These are phyloP conservation scores for Xylaria sp. DNA, from an alignment of 2,329 filamentous ascomycete species.

Conservation along the genomic window DNA sequence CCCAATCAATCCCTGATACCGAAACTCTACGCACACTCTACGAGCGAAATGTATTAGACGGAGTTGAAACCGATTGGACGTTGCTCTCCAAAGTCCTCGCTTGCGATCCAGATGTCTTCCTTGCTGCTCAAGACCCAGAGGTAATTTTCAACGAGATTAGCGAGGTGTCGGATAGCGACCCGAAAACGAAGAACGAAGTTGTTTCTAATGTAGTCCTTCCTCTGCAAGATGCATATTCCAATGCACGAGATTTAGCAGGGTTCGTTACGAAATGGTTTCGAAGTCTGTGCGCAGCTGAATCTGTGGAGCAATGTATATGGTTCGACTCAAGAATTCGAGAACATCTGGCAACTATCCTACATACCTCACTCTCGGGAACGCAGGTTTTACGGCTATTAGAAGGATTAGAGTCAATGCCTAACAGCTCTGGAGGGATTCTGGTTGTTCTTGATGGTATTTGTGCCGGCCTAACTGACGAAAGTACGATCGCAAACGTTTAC, in stretches of 20 bases:
- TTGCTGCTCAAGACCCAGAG: constrained; percentile 50
- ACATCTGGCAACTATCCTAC: constrained; percentile 48
- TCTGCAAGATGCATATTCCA: constrained; percentile 55
- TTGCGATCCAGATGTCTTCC: constrained; percentile 59
- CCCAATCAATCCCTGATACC: constrained; percentile 51
- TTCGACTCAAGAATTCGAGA: constrained; percentile 45
- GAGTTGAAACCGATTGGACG: constrained; percentile 52
- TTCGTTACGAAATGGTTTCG: constrained; percentile 55
- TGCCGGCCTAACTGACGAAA: constrained; percentile 51
- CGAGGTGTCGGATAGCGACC: constrained; percentile 39
- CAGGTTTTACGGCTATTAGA: constrained; percentile 54
- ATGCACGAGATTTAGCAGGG: constrained; percentile 53
- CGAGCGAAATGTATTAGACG: constrained; percentile 44
- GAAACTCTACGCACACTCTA: constrained; percentile 50
- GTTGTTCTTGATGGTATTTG: constrained; percentile 55
- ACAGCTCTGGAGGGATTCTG: constrained; percentile 46
- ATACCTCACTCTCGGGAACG: constrained; percentile 51
- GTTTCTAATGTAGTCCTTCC: constrained; percentile 52
- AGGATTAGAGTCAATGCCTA: constrained; percentile 46
- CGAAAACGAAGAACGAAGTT: constrained; percentile 44
- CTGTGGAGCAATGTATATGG: constrained; percentile 45
- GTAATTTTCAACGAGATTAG: constrained; percentile 51
- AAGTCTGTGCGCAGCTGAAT: constrained; percentile 40
- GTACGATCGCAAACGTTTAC: constrained; percentile 48
- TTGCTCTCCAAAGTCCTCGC: constrained; percentile 56